Base-by-base conservation (phyloP, 148 eudicot species). In the Diospyros lotus region DNA sequence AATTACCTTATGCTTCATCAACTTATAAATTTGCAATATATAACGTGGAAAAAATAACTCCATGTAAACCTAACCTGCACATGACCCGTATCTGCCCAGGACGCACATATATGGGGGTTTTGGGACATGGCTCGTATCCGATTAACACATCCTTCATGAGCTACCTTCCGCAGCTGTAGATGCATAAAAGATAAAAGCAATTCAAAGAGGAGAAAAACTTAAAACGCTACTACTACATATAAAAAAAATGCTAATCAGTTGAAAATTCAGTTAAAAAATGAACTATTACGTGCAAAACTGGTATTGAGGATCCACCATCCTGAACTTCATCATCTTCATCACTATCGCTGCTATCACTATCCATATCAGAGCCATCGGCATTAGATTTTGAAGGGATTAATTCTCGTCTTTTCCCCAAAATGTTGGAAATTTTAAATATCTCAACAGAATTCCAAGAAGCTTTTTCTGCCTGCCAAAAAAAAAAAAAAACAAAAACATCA, bases 81-180 rank as follows among this genome's bases (percentile, higher is more conserved):
- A 80, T 69, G 88, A 56, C 96, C 96, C 39, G 84, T 86, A 79
- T 95, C 96, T 45, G 88, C 91, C 99, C 97, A 95, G 51, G 94
- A 80, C 54, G 99, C 99, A 92, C 86, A 89, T 68, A 93, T 87
- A 83, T 95, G 90, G 54, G 98, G 97, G 54, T 78, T 86, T 73
- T 95, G 99, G 45, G 92, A 84, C 99, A 95, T 95, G 60, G 97
- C 87, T 15, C 98, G 87, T 68, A 93, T 87, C 15, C 99, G 86
- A 75, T 95, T 95, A 58, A 95, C 87, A 69, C 90, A 77, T 74
- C 99, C 99, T 81, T 88, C 90, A 87, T 95, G 99, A 84, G 80
- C 87, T 68, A 95, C 94, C 79, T 87, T 95, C 75, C 90, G 94
- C 11, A 90, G 66, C 99, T 95, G 91, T 44, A 87, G 79, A 76